A percentile compares a stretch with the other conserved stretches of the same genome.
These are phyloP conservation scores for Ophiocordyceps camponoti-floridani DNA, from an alignment of 2,329 filamentous ascomycete species.

Conservation along the genomic window DNA sequence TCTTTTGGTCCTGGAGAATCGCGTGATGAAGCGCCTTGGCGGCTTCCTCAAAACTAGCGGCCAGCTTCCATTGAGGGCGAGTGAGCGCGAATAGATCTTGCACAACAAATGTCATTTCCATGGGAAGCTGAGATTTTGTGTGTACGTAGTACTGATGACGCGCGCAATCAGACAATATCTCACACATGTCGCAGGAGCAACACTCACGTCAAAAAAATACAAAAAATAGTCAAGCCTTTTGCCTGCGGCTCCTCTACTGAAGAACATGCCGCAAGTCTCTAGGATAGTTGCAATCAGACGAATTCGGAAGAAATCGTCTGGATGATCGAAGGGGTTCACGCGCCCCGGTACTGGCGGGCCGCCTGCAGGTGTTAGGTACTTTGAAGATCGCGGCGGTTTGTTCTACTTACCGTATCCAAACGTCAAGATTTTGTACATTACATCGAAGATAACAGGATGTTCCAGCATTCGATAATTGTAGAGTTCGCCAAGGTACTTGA, in stretches of 20 bases:
- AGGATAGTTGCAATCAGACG: constrained; percentile 76
- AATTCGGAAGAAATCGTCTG: constrained; percentile 92
- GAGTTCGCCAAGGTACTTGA: constrained; percentile 89
- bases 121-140: constrained; percentile 74
- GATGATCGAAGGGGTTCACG: constrained; percentile 62
- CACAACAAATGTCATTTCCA: constrained; percentile 94
- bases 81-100: constrained; percentile 79
- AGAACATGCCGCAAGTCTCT: constrained; percentile 92
- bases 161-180: neutral
- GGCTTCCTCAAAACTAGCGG: constrained; percentile 66
- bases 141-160: constrained; percentile 67
- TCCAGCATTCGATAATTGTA: constrained; percentile 98
- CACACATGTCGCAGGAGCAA: neutral
- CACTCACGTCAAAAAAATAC: constrained; percentile 66
- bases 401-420: constrained; percentile 56
- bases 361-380: constrained; percentile 21
- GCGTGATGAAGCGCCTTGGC: constrained; percentile 68
- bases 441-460: constrained; percentile 87
- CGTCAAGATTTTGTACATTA: constrained; percentile 82
- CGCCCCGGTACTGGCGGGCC: constrained; percentile 68
- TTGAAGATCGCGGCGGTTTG: neutral
- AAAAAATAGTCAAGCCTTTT: constrained; percentile 98
- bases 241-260: constrained; percentile 79
- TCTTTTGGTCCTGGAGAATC: constrained; percentile 79
- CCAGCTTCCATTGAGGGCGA: constrained; percentile 83